phyloP scores from a whole-genome alignment of 208 protist genomes.

The Naegleria lovaniensis region DNA sequence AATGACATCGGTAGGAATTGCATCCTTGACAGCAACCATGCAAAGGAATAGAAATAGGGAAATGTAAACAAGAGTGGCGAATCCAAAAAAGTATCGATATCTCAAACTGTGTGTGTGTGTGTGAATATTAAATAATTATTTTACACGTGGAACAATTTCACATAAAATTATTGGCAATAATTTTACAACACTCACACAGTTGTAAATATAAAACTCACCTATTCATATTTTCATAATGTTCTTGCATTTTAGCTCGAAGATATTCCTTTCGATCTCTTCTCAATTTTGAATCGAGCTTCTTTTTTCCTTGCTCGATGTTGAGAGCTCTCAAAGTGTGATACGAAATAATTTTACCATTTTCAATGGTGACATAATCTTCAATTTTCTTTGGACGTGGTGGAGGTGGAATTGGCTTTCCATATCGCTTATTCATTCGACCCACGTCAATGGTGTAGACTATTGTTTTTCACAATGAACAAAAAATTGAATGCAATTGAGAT shows the following conservation, averaged over 20 bases:
- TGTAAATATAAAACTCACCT: not conserved
- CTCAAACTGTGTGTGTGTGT: not conserved
- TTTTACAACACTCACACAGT: not conserved
- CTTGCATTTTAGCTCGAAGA: not conserved
- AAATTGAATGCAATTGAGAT: too few species aligned
- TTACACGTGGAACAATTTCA: too few species aligned
- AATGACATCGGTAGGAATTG: not conserved
- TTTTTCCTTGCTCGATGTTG: slow-evolving; percentile 3
- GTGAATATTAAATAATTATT: too few species aligned
- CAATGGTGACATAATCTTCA: slow-evolving; percentile 7
- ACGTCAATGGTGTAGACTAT: not conserved
- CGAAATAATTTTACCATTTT: slow-evolving; percentile 2
- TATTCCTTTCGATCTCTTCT: slow-evolving; percentile 4
- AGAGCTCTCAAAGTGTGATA: slow-evolving; percentile 1
- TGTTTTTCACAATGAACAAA: too few species aligned
- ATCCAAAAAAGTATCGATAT: slow-evolving; percentile 1
- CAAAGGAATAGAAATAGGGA: not conserved
- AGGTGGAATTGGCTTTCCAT: not conserved
- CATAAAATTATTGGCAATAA: too few species aligned
- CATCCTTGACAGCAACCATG: not conserved
- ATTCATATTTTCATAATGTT: not conserved
- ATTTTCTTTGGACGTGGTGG: not conserved
- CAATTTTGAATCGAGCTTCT: not conserved
- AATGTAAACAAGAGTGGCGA: not conserved
- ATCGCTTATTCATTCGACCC: not conserved